Evolutionary conservation across 2,329 filamentous ascomycete genomes (phyloP), one percentile per base, ranked within the genome.

Genomic region (Helotiales sp.): DNA sequence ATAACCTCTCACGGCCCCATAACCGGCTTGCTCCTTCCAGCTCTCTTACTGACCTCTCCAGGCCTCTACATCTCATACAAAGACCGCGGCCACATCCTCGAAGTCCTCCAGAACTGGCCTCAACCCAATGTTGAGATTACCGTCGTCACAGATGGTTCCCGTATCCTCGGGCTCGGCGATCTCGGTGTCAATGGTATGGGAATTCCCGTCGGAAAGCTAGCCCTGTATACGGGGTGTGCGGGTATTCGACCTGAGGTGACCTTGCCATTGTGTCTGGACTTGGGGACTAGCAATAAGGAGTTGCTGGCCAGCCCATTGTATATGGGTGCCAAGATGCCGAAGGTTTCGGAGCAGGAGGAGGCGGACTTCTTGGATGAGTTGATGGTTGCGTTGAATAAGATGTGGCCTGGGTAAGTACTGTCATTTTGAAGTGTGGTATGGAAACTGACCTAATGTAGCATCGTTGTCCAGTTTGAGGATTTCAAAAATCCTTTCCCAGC

Each of bases 151-250:
- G 82, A 87, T 72, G 86, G 86, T n/a, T 85, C 87, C 63, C 82
- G 93, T 78, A 96, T 97, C 26, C 71, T 77, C 8, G 75, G 93
- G 0, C 95, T 97, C 65, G 93, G 93, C 2, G 93, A 97, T 75
- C 92, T 97, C 77, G 93, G 93, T 5, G 88, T 93, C 1, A 93
- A 93, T 15, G 93, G 90, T 3, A 91, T 97, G 66, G 83, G 96
- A 54, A 97, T 97, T 70, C 93, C 91, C 2, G 85, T 93, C 2
- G 93, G 93, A 17, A 97, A 97, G 77, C 82, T 96, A 32, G 89
- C 90, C 11, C 84, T 97, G 45, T 93, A 92, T 43, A 96, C 93
- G 0, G 81, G 95, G 0, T 97, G 93, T 78, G 93, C 91, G n/a
- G 93, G 93, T 17, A 87, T 97, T 11, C 91, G 95, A 76, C 93